Percentiles rank a stretch among this genome's conserved stretches.
Conservation (phyloP, 2,329 filamentous ascomycete genomes). For the Clarireedia homoeocarpa region DNA sequence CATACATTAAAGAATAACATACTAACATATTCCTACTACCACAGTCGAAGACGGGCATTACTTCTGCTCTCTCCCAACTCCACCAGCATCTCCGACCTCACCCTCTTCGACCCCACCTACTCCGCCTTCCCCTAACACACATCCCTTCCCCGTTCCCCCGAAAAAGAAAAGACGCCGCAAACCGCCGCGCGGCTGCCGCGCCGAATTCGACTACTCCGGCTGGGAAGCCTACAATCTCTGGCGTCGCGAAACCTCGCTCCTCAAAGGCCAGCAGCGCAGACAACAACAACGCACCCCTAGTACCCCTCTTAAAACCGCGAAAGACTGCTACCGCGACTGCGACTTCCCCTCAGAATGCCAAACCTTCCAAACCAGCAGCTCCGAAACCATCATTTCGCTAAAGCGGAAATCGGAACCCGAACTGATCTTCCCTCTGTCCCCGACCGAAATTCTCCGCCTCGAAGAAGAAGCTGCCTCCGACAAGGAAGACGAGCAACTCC, state of each 20-base stretch:
- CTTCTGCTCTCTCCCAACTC: slow-evolving; percentile 14
- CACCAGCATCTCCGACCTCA: background rate
- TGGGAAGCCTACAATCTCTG: slow-evolving; percentile 9
- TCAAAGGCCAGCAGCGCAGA: background rate
- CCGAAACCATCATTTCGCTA: background rate
- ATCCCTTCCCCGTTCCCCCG: background rate
- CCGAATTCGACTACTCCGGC: slow-evolving; percentile 14
- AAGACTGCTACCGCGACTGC: slow-evolving; percentile 7
- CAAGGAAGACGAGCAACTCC: slow-evolving; percentile 2
- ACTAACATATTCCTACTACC: background rate
- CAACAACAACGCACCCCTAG: background rate
- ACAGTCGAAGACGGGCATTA: slow-evolving; percentile 20
- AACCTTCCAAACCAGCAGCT: background rate
- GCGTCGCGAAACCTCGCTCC: slow-evolving; percentile 1
- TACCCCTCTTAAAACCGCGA: background rate
- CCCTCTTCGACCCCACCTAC: background rate
- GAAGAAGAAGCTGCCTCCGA: background rate
- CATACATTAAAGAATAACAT: background rate
- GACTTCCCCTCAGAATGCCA: slow-evolving; percentile 9
- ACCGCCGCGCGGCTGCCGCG: slow-evolving; percentile 3
- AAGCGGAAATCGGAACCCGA: background rate
- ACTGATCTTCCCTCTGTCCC: background rate
- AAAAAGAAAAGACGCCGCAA: slow-evolving; percentile 6
- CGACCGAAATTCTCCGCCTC: background rate
- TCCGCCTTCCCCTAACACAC: background rate